Evolutionary conservation across 2,329 filamentous ascomycete species (phyloP).

Genomic region (Ophiostoma himal-ulmi): DNA sequence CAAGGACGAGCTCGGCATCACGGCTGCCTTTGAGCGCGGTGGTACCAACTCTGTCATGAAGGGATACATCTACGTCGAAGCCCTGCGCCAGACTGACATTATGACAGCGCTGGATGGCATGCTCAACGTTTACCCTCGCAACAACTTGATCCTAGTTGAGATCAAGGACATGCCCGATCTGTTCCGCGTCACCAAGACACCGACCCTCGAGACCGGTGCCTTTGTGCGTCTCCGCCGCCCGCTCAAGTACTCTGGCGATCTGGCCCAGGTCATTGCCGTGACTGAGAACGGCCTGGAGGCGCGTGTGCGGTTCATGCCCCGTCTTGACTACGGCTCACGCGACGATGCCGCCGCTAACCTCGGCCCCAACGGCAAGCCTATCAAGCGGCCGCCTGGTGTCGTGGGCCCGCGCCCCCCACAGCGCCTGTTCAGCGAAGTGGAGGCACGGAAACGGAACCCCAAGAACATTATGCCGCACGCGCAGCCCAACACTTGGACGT

Average conservation of each 20-base stretch:
- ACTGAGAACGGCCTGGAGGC: constrained; percentile 90
- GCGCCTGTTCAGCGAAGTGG: constrained; percentile 84
- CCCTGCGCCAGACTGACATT: constrained; percentile 79
- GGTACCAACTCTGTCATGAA: constrained; percentile 74
- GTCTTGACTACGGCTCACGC: constrained; percentile 83
- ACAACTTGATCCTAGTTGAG: constrained; percentile 80
- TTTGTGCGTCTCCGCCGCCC: constrained; percentile 84
- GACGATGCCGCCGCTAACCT: constrained; percentile 57
- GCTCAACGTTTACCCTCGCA: constrained; percentile 82
- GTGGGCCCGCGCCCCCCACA: constrained; percentile 71
- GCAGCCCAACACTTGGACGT: constrained; percentile 75
- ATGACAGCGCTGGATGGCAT: constrained; percentile 75
- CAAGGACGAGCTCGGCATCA: constrained; percentile 76
- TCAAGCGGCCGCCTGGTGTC: constrained; percentile 59
- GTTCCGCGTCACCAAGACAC: constrained; percentile 81
- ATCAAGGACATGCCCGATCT: constrained; percentile 98
- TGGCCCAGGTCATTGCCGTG: constrained; percentile 87
- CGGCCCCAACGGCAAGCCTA: constrained; percentile 62
- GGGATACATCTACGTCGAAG: constrained; percentile 93
- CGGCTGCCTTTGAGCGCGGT: constrained; percentile 85
- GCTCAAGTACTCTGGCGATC: constrained; percentile 76
- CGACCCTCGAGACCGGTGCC: constrained; percentile 75
- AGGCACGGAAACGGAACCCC: constrained; percentile 82
- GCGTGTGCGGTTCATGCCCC: constrained; percentile 78
- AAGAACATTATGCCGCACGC: constrained; percentile 58